Evolutionary conservation across 1,284 basidiomycete genomes (phyloP), one percentile per base, ranked within the genome.

Genomic region (Sporisorium reilianum): DNA sequence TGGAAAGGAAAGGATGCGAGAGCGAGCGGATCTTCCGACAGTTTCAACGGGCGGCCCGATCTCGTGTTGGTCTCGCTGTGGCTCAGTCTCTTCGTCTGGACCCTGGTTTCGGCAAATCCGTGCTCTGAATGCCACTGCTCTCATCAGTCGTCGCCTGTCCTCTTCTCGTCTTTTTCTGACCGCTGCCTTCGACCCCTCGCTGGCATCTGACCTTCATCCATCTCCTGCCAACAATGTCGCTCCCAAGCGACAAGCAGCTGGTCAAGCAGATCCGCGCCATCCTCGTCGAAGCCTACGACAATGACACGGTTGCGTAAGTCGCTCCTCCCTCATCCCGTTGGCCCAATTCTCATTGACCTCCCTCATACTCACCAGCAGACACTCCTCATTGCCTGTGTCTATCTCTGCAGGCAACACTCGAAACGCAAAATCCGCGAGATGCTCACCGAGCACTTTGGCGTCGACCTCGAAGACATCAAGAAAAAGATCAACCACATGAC

Each of bases 401-500:
- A n/a, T n/a, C 10, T 2, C 41, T 26, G 23, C 55, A 68, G 70
- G 12, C 28, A 70, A 10, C 44, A 61, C n/a, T 41, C 67, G 2
- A 71, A 64, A 32, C 58, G 62, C 12, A 50, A 46, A 22, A 28
- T 71, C 18, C 60, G 73, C 14, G 48, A 58, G 7, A 56, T 55
- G 51, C 64, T 75, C 26, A 30, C 38, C 16, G 51, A 58, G 3
- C 61, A 64, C 26, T 75, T 68, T 32, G 64, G 55, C 23, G 61
- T 68, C 36, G 55, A 67, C 32, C 56, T 75, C 23, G 55, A 71
- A 23, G 5, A 32, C 20, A 52, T 49, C 25, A 75, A 75, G 44
- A 64, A 67, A 50, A 40, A 54, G 49, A 51, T 75, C 38, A 56
- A 44, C 34, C 3, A 51, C 10, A 61, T 45, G 20, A 52, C 42